A percentile compares a stretch with the other conserved stretches of the same genome.
Evolutionary conservation across 2,329 filamentous ascomycete species (phyloP).

Genomic region (Clonostachys sp.): DNA sequence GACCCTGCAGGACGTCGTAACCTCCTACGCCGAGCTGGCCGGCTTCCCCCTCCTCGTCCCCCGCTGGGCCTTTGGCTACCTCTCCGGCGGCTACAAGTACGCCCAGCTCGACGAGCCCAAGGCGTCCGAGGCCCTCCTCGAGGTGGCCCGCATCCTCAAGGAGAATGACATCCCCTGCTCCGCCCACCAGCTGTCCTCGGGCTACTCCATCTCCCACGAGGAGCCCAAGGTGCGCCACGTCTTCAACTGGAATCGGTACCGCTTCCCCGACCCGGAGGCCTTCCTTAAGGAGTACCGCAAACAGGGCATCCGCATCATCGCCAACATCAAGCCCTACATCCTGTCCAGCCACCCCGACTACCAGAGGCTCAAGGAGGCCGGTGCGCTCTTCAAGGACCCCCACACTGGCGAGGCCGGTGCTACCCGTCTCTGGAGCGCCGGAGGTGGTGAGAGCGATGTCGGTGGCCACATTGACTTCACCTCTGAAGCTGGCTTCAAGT

Average conservation of each 20-base stretch:
- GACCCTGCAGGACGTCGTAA: constrained; percentile 62
- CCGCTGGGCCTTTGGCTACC: constrained; percentile 69
- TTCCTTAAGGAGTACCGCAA: constrained; percentile 60
- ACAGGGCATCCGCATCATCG: constrained; percentile 62
- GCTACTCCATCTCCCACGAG: constrained; percentile 64
- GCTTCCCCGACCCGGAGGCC: constrained; percentile 63
- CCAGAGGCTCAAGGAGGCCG: constrained; percentile 48
- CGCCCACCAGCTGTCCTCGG: constrained; percentile 68
- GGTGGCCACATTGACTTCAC: constrained; percentile 73
- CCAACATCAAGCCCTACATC: constrained; percentile 72
- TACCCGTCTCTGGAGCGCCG: constrained; percentile 67
- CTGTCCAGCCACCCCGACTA: constrained; percentile 65
- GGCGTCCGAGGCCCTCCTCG: constrained; percentile 54
- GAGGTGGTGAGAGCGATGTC: constrained; percentile 64
- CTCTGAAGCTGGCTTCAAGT: constrained; percentile 59
- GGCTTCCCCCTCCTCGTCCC: constrained; percentile 66
- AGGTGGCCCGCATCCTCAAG: constrained; percentile 57
- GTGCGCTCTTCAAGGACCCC: constrained; percentile 61
- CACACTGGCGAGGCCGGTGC: constrained; percentile 45
- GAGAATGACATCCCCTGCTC: constrained; percentile 66
- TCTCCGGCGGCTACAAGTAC: constrained; percentile 59
- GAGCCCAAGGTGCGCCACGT: constrained; percentile 68
- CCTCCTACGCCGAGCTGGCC: constrained; percentile 61
- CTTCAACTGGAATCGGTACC: constrained; percentile 63
- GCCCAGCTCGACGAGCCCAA: constrained; percentile 43